A percentile compares a stretch with the other conserved stretches of the same genome.
These are phyloP conservation scores for Aspergillaceae sp. DNA, from an alignment of 2,329 filamentous ascomycete species.

Conservation along the genomic window DNA sequence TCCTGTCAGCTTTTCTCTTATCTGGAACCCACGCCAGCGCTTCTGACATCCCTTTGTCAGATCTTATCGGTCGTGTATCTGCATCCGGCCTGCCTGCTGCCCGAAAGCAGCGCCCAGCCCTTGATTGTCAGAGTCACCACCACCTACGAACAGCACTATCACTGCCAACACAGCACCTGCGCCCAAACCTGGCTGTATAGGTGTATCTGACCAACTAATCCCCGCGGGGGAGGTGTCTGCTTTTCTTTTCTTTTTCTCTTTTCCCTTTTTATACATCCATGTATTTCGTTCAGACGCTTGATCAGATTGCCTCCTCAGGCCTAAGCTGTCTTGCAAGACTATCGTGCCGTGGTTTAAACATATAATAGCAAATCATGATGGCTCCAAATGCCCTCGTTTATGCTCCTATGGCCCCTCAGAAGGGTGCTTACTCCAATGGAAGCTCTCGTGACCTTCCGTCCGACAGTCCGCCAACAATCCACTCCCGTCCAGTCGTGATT, in stretches of 20 bases:
- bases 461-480: slow-evolving; percentile 7
- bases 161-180: slow-evolving; percentile 13
- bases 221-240: background rate
- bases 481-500: slow-evolving; percentile 28
- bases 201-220: background rate
- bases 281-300: slow-evolving; percentile 33
- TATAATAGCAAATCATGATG: slow-evolving; percentile 22
- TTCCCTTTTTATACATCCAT: slow-evolving; percentile 18
- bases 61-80: slow-evolving; percentile 15
- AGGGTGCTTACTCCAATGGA: slow-evolving; percentile 10
- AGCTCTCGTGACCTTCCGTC: slow-evolving; percentile 3
- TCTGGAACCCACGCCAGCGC: background rate
- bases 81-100: slow-evolving; percentile 4
- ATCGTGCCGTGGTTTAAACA: slow-evolving; percentile 7
- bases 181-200: background rate
- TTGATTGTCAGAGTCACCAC: too few relatives aligned
- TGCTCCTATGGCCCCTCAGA: slow-evolving; percentile 22
- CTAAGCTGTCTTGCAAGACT: slow-evolving; percentile 11
- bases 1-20: background rate
- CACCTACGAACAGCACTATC: background rate
- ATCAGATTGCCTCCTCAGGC: slow-evolving; percentile 34
- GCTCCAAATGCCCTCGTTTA: slow-evolving; percentile 34
- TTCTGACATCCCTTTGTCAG: background rate
- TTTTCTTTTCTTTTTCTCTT: background rate
- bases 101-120: background rate